A percentile compares a stretch with the other conserved stretches of the same genome.
Conservation (phyloP, 1,284 basidiomycete genomes). For the Trametes polyzona region DNA sequence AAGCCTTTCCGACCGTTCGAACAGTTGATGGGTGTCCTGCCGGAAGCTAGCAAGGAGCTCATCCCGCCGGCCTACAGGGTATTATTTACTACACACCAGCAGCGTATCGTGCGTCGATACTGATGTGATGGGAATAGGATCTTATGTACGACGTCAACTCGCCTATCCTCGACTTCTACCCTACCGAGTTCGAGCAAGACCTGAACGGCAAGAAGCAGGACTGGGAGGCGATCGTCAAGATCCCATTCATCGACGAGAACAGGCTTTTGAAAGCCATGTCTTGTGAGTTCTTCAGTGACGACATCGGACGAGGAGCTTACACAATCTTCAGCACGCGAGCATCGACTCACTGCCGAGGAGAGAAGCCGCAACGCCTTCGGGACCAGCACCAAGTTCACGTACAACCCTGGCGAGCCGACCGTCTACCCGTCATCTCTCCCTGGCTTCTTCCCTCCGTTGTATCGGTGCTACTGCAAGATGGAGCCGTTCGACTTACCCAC, state of each 20-base stretch:
- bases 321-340: conserved; percentile 62
- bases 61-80: conserved; percentile 88
- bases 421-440: conserved; percentile 90
- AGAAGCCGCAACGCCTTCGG: conserved; percentile 79
- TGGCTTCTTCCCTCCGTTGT: conserved; percentile 93
- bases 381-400: conserved; percentile 80
- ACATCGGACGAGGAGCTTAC: background rate
- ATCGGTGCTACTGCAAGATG: conserved; percentile 80
- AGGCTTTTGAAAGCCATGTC: conserved; percentile 85
- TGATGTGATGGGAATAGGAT: too few relatives aligned
- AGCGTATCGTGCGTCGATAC: too few relatives aligned
- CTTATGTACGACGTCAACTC: conserved; percentile 89
- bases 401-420: conserved; percentile 64
- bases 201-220: conserved; percentile 98
- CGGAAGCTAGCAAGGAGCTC: conserved; percentile 85
- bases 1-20: conserved; percentile 94
- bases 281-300: conserved; percentile 49
- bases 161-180: conserved; percentile 95
- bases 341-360: conserved; percentile 81
- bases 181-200: conserved; percentile 88
- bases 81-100: too few relatives aligned
- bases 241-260: conserved; percentile 94
- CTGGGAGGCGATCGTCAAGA: conserved; percentile 99
- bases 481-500: conserved; percentile 87
- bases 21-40: conserved; percentile 98